Evolutionary conservation across 2,329 filamentous ascomycete genomes (phyloP).

Genomic region (Beauveria sp.): DNA sequence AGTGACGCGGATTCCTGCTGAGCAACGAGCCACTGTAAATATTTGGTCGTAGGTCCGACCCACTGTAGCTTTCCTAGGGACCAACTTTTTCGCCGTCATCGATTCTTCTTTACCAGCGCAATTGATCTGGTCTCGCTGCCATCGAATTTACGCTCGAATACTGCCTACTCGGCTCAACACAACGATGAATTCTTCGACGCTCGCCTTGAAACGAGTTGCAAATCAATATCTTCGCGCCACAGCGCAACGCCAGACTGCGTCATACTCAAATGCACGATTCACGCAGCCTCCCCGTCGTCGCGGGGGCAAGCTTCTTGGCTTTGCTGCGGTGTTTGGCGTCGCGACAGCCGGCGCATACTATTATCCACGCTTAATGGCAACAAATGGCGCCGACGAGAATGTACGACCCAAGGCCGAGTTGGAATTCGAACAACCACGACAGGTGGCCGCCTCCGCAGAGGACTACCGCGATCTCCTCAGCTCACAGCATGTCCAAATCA

Average conservation of each 20-base stretch:
- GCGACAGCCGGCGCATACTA: conserved; percentile 32
- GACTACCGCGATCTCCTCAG: conserved; percentile 70
- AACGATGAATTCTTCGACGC: background rate
- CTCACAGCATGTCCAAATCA: conserved; percentile 81
- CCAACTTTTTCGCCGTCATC: background rate
- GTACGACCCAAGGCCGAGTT: conserved; percentile 41
- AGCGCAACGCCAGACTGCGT: background rate
- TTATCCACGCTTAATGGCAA: conserved; percentile 28
- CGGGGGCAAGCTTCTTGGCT: conserved; percentile 23
- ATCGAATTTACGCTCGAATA: background rate
- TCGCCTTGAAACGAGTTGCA: background rate
- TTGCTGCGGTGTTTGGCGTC: conserved; percentile 29
- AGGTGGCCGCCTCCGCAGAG: conserved; percentile 53
- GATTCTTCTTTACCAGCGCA: background rate
- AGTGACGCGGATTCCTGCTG: background rate
- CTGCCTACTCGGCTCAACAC: background rate
- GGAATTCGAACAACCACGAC: conserved; percentile 60
- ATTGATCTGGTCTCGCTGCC: background rate
- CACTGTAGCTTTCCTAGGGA: background rate
- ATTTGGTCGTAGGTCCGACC: background rate
- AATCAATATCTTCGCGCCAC: background rate
- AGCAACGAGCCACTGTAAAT: background rate
- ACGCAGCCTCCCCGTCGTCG: conserved; percentile 16
- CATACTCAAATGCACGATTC: background rate
- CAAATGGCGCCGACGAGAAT: conserved; percentile 16